Evolutionary conservation across 495 filamentous ascomycete genomes (phyloP).

Genomic region (Thermothielavioides terrestris): DNA sequence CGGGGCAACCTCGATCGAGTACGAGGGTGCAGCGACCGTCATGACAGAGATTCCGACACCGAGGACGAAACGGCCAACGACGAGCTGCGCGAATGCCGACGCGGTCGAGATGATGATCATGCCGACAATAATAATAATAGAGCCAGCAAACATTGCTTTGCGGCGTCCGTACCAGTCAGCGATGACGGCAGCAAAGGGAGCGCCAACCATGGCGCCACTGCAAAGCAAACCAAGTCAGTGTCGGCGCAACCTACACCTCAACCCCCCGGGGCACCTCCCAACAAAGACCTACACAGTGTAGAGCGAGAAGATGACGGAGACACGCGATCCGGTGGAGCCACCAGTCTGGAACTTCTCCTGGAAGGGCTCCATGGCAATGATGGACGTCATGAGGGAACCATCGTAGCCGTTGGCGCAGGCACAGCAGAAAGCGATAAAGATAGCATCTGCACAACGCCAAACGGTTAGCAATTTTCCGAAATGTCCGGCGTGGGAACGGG

Average conservation of each 20-base stretch:
- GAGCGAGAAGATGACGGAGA: slow-evolving; percentile 39
- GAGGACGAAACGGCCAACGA: slow-evolving; percentile 45
- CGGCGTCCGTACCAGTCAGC: slow-evolving; percentile 38
- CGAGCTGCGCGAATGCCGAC: slow-evolving; percentile 32
- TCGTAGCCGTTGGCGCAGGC: slow-evolving; percentile 47
- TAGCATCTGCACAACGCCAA: slow-evolving; percentile 18
- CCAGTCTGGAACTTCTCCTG: slow-evolving; percentile 29
- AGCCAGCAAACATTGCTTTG: slow-evolving; percentile 42
- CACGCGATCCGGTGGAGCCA: slow-evolving; percentile 27
- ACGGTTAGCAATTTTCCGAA: not conserved
- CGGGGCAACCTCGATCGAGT: slow-evolving; percentile 40
- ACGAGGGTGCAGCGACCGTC: slow-evolving; percentile 41
- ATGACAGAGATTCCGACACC: slow-evolving; percentile 44
- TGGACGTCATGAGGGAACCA: slow-evolving; percentile 38
- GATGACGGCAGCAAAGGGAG: slow-evolving; percentile 36
- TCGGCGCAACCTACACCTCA: not conserved
- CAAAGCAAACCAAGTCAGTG: not conserved
- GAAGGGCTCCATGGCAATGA: slow-evolving; percentile 36
- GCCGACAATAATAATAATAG: slow-evolving; percentile 43
- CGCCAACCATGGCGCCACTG: slow-evolving; percentile 40
- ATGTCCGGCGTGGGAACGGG: no score
- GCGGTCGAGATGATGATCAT: slow-evolving; percentile 38
- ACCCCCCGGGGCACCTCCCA: not conserved
- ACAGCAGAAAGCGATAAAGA: slow-evolving; percentile 40
- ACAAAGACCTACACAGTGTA: slow-evolving; percentile 37